These are phyloP conservation scores for Rhodotorula sp. DNA, from an alignment of 1,284 basidiomycete species.

Conservation along the genomic window DNA sequence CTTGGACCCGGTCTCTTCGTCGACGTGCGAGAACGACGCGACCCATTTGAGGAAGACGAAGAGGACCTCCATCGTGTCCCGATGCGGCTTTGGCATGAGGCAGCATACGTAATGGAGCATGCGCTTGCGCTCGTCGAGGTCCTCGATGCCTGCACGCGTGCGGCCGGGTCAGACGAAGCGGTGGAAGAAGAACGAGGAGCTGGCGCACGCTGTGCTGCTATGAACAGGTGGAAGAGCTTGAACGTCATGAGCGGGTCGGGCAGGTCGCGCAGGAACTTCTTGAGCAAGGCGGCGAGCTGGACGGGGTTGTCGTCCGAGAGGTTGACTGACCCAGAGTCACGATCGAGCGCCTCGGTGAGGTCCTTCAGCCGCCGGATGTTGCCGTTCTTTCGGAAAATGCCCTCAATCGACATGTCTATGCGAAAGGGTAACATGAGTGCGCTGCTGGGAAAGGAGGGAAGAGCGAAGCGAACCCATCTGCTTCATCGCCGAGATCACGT, in stretches of 20 bases:
- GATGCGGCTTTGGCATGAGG: slow-evolving; percentile 86
- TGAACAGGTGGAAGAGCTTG: slow-evolving; percentile 85
- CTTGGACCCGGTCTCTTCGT: slow-evolving; percentile 96
- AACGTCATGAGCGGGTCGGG: slow-evolving; percentile 96
- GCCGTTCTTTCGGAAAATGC: slow-evolving; percentile 97
- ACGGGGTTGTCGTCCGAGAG: slow-evolving; percentile 94
- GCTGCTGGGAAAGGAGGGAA: not conserved
- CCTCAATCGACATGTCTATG: slow-evolving; percentile 95
- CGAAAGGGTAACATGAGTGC: not conserved
- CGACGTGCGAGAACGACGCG: slow-evolving; percentile 96
- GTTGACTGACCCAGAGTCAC: slow-evolving; percentile 85
- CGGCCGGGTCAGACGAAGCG: not conserved
- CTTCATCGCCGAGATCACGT: slow-evolving; percentile 95
- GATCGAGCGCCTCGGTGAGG: slow-evolving; percentile 87
- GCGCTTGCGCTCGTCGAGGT: slow-evolving; percentile 75
- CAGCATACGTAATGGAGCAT: slow-evolving; percentile 84
- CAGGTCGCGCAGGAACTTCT: slow-evolving; percentile 94
- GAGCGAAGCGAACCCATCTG: slow-evolving; percentile 85
- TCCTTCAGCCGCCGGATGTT: slow-evolving; percentile 93
- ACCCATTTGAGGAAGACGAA: slow-evolving; percentile 99
- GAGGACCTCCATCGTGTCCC: slow-evolving; percentile 96
- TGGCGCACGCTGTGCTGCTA: slow-evolving; percentile 79
- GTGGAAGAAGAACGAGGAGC: not conserved
- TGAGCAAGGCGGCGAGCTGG: slow-evolving; percentile 92
- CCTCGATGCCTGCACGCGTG: slow-evolving; percentile 63